phyloP scores from a whole-genome alignment of 2,329 filamentous ascomycete species.

The Myrmaecium sp. region DNA sequence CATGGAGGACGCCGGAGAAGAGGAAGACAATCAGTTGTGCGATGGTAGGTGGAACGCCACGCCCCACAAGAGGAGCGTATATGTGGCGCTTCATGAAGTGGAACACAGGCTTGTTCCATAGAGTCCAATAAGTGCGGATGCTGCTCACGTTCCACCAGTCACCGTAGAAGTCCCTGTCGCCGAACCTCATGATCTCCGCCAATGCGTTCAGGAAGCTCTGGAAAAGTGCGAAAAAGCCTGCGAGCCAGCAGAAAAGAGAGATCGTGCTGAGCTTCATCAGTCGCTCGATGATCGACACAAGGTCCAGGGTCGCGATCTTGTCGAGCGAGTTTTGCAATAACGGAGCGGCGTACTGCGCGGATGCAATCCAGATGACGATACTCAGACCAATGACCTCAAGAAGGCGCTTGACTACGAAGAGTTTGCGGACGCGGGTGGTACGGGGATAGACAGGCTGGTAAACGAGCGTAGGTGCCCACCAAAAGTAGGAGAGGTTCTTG shows the following conservation, averaged over 20 bases:
- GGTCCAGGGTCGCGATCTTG: slow-evolving; percentile 65
- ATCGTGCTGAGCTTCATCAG: slow-evolving; percentile 93
- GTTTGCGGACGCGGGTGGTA: slow-evolving; percentile 64
- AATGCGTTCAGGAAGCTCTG: slow-evolving; percentile 83
- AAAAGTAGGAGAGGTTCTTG: slow-evolving; percentile 80
- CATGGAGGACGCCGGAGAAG: slow-evolving; percentile 77
- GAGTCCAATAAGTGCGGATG: slow-evolving; percentile 79
- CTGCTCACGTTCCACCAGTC: slow-evolving; percentile 89
- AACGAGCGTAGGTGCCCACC: slow-evolving; percentile 91
- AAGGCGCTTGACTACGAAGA: slow-evolving; percentile 70
- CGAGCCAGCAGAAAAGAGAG: slow-evolving; percentile 89
- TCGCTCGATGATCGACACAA: slow-evolving; percentile 70
- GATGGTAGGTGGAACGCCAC: slow-evolving; percentile 54
- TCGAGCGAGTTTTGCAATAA: slow-evolving; percentile 78
- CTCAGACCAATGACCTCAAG: slow-evolving; percentile 61
- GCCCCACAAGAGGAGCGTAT: slow-evolving; percentile 70
- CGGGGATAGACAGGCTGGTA: slow-evolving; percentile 96
- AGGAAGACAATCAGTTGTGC: slow-evolving; percentile 75
- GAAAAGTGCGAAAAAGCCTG: slow-evolving; percentile 92
- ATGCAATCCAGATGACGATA: slow-evolving; percentile 89
- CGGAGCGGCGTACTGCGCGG: slow-evolving; percentile 84
- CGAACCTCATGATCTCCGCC: slow-evolving; percentile 78
- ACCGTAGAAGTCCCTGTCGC: slow-evolving; percentile 85
- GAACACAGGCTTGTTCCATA: slow-evolving; percentile 96
- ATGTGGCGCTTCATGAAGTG: slow-evolving; percentile 93